phyloP scores from a whole-genome alignment of 129 eudicot genomes.

The Gnaphalium uliginosum region DNA sequence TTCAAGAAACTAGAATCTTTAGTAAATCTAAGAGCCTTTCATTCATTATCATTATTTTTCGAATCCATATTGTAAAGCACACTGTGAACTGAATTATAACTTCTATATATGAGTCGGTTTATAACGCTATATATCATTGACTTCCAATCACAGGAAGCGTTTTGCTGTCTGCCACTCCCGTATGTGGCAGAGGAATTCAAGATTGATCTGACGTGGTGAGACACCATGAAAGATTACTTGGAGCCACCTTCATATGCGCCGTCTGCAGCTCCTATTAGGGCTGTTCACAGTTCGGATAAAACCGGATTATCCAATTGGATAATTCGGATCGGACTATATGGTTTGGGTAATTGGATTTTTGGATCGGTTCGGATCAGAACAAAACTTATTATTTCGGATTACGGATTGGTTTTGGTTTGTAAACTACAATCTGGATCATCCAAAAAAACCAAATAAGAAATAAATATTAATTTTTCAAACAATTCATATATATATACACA shows the following conservation, averaged over 20 bases:
- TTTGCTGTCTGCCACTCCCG: background rate
- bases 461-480: too few species aligned
- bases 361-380: too few species aligned
- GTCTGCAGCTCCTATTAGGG: background rate
- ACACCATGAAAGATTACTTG: background rate
- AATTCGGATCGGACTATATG: too few species aligned
- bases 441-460: too few species aligned
- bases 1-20: background rate
- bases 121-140: background rate
- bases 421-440: too few species aligned
- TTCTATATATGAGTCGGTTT: background rate
- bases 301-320: too few species aligned
- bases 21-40: background rate
- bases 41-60: background rate
- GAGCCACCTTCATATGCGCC: background rate
- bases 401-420: too few species aligned
- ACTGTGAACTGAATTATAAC: background rate
- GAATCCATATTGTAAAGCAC: background rate
- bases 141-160: background rate
- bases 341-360: too few species aligned
- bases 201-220: background rate
- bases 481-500: too few species aligned
- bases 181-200: background rate
- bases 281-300: too few species aligned
- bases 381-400: too few species aligned